A percentile compares a stretch with the other conserved stretches of the same genome.
phyloP scores from a whole-genome alignment of 2,329 filamentous ascomycete genomes.

The Aureobasidium lini region DNA sequence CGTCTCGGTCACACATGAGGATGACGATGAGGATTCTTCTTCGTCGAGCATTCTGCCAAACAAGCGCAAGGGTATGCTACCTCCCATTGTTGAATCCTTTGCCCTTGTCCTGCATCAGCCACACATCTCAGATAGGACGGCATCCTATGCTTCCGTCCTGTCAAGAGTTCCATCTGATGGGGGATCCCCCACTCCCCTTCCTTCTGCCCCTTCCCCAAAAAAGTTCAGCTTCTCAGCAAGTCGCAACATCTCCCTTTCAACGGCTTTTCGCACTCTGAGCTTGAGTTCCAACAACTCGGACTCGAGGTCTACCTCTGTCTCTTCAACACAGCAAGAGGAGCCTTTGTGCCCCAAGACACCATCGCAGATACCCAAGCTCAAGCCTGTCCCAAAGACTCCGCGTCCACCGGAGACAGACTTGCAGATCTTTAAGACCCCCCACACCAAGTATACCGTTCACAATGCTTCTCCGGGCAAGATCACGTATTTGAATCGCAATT shows the following conservation, averaged over 20 bases:
- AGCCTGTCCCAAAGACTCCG: conserved; percentile 14
- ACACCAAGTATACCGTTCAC: conserved; percentile 12
- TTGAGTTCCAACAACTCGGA: conserved; percentile 14
- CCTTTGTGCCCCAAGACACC: conserved; percentile 15
- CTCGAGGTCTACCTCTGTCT: not conserved
- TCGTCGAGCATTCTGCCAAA: conserved; percentile 25
- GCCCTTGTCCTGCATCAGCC: conserved; percentile 18
- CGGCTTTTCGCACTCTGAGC: conserved; percentile 15
- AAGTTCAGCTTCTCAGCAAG: not conserved
- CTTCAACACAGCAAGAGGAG: conserved; percentile 15
- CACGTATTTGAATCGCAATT: conserved; percentile 56
- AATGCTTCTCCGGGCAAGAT: conserved; percentile 24
- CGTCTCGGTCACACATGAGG: not conserved
- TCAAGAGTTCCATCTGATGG: conserved; percentile 26
- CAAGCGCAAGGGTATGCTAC: conserved; percentile 48
- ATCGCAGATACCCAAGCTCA: conserved; percentile 18
- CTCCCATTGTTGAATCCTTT: conserved; percentile 24
- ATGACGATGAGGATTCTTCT: conserved; percentile 24
- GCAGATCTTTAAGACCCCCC: conserved; percentile 12
- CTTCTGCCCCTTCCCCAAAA: not conserved
- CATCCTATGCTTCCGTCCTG: conserved; percentile 22
- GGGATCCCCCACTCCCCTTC: conserved; percentile 11
- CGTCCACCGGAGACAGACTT: not conserved
- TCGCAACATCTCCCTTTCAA: conserved; percentile 16
- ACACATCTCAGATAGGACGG: conserved; percentile 18